Evolutionary conservation across 768 basidiomycete genomes (phyloP).

Genomic region (Boletus reticulatus): DNA sequence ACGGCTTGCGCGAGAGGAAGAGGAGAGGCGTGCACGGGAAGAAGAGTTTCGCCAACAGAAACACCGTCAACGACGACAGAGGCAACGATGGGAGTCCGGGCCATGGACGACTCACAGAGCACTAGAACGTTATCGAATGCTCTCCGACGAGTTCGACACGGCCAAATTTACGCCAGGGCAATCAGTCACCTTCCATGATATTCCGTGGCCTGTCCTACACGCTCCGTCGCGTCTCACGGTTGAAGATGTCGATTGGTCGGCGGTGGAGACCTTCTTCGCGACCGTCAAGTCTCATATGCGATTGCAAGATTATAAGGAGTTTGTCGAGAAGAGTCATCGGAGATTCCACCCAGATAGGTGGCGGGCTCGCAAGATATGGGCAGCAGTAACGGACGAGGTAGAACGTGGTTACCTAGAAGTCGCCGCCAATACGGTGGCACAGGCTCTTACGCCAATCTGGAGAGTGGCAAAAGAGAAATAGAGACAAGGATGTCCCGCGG

Average conservation of each 20-base stretch:
- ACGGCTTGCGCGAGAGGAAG: constrained; percentile 23
- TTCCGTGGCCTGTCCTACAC: constrained; percentile 76
- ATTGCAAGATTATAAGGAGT: constrained; percentile 56
- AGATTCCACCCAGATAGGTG: constrained; percentile 83
- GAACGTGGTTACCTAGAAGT: constrained; percentile 63
- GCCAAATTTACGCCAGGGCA: constrained; percentile 51
- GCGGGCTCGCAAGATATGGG: constrained; percentile 63
- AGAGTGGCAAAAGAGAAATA: constrained; percentile 36
- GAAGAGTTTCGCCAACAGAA: constrained; percentile 39
- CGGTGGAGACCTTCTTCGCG: constrained; percentile 71
- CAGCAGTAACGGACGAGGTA: constrained; percentile 54
- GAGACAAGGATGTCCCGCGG: background rate
- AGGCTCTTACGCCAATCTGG: constrained; percentile 74
- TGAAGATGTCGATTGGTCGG: constrained; percentile 67
- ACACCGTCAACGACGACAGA: constrained; percentile 44
- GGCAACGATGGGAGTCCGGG: constrained; percentile 55
- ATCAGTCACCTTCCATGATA: constrained; percentile 55
- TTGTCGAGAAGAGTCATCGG: constrained; percentile 69
- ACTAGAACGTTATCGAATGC: constrained; percentile 62
- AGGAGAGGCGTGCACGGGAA: constrained; percentile 31
- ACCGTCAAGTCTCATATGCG: constrained; percentile 52
- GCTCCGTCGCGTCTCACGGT: constrained; percentile 50
- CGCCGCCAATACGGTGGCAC: constrained; percentile 69
- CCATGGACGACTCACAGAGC: constrained; percentile 66
- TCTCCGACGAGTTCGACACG: constrained; percentile 63